Conservation (phyloP, 306 rosid genomes). For the Rosa persica region DNA sequence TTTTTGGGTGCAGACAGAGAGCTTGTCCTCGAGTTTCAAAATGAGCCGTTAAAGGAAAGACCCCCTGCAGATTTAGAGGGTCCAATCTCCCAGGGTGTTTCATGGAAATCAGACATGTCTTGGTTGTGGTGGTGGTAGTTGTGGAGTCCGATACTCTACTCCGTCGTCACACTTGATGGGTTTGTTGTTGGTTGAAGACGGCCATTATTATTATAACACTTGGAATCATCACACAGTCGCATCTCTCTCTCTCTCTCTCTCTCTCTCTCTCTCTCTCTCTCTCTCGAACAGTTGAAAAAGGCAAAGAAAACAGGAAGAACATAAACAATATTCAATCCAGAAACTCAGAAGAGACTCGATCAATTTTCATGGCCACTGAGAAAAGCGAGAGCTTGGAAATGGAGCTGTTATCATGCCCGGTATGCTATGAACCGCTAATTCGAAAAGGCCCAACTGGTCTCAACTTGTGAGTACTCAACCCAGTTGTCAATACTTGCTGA, state of each 20-base stretch:
- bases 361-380: constrained; percentile 3
- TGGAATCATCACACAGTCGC: not conserved
- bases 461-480: constrained; percentile 58
- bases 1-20: constrained; percentile 6
- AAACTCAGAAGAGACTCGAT: not conserved
- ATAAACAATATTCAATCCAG: not conserved
- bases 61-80: not conserved
- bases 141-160: not conserved
- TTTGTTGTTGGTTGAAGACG: not conserved
- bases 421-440: constrained; percentile 80
- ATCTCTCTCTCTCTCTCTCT: not conserved
- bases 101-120: not conserved
- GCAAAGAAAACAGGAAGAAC: not conserved
- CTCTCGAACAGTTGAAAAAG: not conserved
- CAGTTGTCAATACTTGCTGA: not conserved
- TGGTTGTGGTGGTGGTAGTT: not conserved
- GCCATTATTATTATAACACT: not conserved
- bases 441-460: constrained; percentile 85
- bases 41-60: constrained; percentile 39
- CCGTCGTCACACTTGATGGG: not conserved
- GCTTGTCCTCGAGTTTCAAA: constrained; percentile 43
- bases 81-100: not conserved
- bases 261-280: too few species aligned
- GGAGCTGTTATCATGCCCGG: constrained; percentile 72
- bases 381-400: constrained; percentile 36